Evolutionary conservation across 257 asterid genomes (phyloP).

Genomic region (Voacanga thouarsii): DNA sequence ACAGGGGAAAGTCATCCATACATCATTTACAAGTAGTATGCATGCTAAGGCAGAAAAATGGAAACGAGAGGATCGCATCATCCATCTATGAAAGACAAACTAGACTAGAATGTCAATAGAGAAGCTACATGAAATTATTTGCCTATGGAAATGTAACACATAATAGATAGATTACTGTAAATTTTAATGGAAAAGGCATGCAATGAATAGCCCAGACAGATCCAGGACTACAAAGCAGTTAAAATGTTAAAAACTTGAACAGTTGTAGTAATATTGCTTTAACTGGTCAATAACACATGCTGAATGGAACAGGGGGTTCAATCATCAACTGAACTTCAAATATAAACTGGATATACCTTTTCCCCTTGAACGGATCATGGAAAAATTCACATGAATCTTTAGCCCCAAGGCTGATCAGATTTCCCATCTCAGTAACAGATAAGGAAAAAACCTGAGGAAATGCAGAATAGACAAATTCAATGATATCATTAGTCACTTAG

Average conservation of each 20-base stretch:
- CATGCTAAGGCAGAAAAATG: background rate
- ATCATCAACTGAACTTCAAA: background rate
- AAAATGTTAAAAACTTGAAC: background rate
- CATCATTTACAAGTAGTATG: background rate
- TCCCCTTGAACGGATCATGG: constrained; percentile 89
- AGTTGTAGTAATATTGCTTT: background rate
- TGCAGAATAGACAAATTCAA: constrained; percentile 21
- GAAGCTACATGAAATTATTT: background rate
- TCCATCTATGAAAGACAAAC: background rate
- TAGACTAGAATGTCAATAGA: background rate
- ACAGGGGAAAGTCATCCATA: background rate
- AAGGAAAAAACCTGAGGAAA: constrained; percentile 73
- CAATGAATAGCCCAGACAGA: background rate
- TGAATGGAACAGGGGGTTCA: background rate
- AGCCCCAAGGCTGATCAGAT: constrained; percentile 76
- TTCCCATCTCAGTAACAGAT: constrained; percentile 78
- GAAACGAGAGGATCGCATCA: background rate
- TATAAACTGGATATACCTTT: constrained; percentile 44
- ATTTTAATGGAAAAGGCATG: background rate
- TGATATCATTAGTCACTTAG: background rate
- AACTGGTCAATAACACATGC: background rate
- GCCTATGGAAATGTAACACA: no score
- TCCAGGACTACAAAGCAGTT: background rate
- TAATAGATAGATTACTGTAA: background rate
- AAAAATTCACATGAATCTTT: constrained; percentile 92